Evolutionary conservation across 192 early-diverging fungal genomes (phyloP).

Genomic region (Coemansia sp.): DNA sequence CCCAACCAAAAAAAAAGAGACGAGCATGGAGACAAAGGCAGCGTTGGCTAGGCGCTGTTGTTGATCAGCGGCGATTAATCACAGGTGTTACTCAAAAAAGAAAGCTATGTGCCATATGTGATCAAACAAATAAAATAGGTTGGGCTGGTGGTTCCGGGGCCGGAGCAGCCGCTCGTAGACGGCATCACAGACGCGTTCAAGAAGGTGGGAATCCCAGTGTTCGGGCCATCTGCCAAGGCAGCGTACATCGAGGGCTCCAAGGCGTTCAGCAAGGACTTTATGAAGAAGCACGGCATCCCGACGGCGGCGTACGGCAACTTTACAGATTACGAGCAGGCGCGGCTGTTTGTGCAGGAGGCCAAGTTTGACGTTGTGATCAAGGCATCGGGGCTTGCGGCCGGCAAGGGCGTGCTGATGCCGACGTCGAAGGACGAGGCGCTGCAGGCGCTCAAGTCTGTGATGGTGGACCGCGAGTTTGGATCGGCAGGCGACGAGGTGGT

Average conservation of each 20-base stretch:
- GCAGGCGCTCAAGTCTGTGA: conserved; percentile 79
- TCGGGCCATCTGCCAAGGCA: conserved; percentile 88
- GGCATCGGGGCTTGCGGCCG: conserved; percentile 96
- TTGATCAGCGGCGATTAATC: conserved; percentile 51
- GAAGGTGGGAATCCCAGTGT: conserved; percentile 70
- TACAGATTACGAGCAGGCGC: conserved; percentile 74
- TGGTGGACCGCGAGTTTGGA: conserved; percentile 92
- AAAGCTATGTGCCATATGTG: not conserved
- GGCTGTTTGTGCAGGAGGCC: conserved; percentile 63
- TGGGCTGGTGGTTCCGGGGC: conserved; percentile 85
- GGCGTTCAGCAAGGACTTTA: conserved; percentile 98
- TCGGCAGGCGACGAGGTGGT: conserved; percentile 89
- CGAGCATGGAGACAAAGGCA: not conserved
- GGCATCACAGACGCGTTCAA: conserved; percentile 84
- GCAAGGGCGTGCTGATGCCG: conserved; percentile 96
- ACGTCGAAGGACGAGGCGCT: conserved; percentile 82
- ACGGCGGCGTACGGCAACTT: conserved; percentile 92
- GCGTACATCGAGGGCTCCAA: conserved; percentile 97
- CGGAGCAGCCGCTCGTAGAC: conserved; percentile 96
- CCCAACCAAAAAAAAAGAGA: not conserved
- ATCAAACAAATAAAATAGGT: conserved; percentile 10
- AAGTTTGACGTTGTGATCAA: conserved; percentile 82
- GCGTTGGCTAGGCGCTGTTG: not conserved
- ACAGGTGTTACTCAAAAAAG: conserved; percentile 13
- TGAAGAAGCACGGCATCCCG: conserved; percentile 94